Evolutionary conservation across 306 rosid species (phyloP), one percentile per base, ranked within the genome.

Genomic region (Casuarina cunninghamiana): DNA sequence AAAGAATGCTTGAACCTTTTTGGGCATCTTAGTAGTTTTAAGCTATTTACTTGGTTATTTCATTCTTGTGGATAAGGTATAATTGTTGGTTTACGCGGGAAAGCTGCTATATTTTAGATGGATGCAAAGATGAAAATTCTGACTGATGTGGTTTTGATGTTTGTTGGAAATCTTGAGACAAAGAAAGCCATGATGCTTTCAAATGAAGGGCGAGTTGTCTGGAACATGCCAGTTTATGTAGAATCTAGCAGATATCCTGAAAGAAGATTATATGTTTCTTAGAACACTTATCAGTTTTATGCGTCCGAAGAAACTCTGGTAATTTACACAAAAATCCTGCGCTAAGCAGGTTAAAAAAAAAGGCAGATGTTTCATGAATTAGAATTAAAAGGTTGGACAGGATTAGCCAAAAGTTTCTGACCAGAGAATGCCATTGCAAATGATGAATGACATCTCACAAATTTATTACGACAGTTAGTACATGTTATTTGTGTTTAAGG

Each of bases 131-230:
- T 19, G 63, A 57, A 53, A 21, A 57, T 8, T 21, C 38, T 9
- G 11, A 42, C 5, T 42, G 5, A 17, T 76, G 82, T 51, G 58
- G 76, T 15, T 72, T 73, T 71, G 76, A 58, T 74, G 81, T 83
- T 80, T 72, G 89, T 46, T 48, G 71, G 80, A 82, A 77, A 73
- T 49, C 44, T 61, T 45, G 65, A 32, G 38, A n/a, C 53, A 49
- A 39, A 45, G 50, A 42, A 8, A 10, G 26, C 26, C 51, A 13
- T 12, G 26, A 4, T 26, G 3, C 21, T 41, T 67, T 38, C 10
- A 53, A 21, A 53, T 1, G 42, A 72, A 54, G 53, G 37, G 49
- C 17, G 13, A 66, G 16, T 66, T 46, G 21, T 67, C 71, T 67
- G 71, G 9, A 65, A 39, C 13, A 65, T 16, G 10, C 5, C 6